A percentile compares a stretch with the other conserved stretches of the same genome.
phyloP scores from a whole-genome alignment of 768 basidiomycete genomes.

The Tricholoma matsutake region DNA sequence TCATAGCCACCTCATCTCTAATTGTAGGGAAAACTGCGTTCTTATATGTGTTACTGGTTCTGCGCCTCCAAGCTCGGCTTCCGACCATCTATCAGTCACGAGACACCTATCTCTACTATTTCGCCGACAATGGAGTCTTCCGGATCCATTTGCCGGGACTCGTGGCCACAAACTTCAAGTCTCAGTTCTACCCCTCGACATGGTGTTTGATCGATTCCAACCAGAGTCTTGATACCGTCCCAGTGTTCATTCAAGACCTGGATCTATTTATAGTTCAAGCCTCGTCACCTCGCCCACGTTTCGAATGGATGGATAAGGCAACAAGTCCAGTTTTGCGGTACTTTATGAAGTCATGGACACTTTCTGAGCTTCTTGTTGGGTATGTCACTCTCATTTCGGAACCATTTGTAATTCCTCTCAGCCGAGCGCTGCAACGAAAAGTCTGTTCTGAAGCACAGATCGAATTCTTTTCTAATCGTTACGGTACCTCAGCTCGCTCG shows the following conservation, averaged over 20 bases:
- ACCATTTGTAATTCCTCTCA: constrained; percentile 5
- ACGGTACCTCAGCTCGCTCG: constrained; percentile 7
- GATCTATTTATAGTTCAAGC: constrained; percentile 14
- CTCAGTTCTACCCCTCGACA: constrained; percentile 7
- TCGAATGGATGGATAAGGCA: constrained; percentile 11
- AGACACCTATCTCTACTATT: constrained; percentile 10
- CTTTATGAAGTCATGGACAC: constrained; percentile 14
- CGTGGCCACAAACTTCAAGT: constrained; percentile 5
- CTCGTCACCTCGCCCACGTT: constrained; percentile 10
- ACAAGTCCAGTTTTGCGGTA: constrained; percentile 5
- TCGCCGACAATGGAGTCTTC: constrained; percentile 11
- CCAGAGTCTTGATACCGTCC: constrained; percentile 7
- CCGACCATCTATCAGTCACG: constrained; percentile 15
- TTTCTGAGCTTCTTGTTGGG: constrained; percentile 12
- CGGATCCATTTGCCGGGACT: constrained; percentile 3
- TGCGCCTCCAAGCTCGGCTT: constrained; percentile 11
- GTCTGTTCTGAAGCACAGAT: constrained; percentile 9
- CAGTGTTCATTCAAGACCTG: constrained; percentile 10
- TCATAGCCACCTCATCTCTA: constrained; percentile 7
- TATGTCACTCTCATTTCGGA: constrained; percentile 6
- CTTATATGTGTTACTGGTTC: constrained; percentile 11
- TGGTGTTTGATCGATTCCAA: constrained; percentile 16
- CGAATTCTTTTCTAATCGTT: not conserved
- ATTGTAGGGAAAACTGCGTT: not conserved
- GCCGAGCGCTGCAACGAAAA: constrained; percentile 1